A percentile compares a stretch with the other conserved stretches of the same genome.
phyloP scores from a whole-genome alignment of 2,329 filamentous ascomycete species.

The Plenodomus tracheiphilus region DNA sequence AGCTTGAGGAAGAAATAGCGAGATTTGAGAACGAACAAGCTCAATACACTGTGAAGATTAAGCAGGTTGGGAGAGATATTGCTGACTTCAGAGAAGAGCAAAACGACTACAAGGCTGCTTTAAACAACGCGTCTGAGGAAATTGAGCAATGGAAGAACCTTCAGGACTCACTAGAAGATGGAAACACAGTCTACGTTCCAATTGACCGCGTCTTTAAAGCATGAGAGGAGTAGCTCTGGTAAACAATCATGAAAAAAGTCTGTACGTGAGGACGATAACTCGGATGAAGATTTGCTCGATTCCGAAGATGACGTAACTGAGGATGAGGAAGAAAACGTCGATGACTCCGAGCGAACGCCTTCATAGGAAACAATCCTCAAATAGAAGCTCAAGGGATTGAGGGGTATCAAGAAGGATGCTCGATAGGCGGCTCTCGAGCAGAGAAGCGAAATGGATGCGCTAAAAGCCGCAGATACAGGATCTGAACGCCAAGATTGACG shows the following conservation, averaged over 20 bases:
- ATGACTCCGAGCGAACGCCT: conserved; percentile 31
- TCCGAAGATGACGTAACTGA: conserved; percentile 25
- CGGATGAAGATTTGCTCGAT: conserved; percentile 20
- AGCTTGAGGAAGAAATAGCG: conserved; percentile 39
- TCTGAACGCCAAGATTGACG: conserved; percentile 32
- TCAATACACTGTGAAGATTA: conserved; percentile 17
- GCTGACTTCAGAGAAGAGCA: conserved; percentile 40
- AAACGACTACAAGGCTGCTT: conserved; percentile 34
- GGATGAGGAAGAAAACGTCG: conserved; percentile 23
- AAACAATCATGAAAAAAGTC: conserved; percentile 3
- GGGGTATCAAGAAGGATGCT: conserved; percentile 48
- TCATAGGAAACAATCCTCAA: conserved; percentile 48
- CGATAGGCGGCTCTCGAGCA: conserved; percentile 34
- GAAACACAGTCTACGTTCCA: conserved; percentile 50
- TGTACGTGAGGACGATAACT: conserved; percentile 5
- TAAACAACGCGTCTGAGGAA: conserved; percentile 47
- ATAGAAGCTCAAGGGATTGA: conserved; percentile 50
- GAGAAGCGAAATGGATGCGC: conserved; percentile 34
- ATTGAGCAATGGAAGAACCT: conserved; percentile 53
- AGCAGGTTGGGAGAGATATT: conserved; percentile 22
- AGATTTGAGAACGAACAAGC: conserved; percentile 29
- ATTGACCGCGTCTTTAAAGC: conserved; percentile 42
- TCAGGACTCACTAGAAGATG: conserved; percentile 43
- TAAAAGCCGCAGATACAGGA: conserved; percentile 32
- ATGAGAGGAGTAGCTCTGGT: conserved; percentile 38